Evolutionary conservation across 768 basidiomycete genomes (phyloP), one percentile per base, ranked within the genome.

Genomic region (Candolleomyces eurysporus): DNA sequence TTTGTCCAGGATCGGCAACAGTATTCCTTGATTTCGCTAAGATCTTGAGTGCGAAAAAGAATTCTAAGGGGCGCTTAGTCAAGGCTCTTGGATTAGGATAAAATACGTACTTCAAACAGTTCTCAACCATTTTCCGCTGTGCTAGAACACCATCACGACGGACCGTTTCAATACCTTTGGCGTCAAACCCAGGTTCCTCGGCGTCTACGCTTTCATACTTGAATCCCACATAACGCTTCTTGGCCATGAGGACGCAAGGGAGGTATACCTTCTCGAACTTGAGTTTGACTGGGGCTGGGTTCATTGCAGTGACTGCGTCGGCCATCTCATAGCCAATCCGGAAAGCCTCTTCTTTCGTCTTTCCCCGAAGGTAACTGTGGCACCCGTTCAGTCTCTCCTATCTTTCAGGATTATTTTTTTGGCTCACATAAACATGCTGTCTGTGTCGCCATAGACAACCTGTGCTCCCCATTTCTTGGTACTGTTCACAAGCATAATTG

Each of bases 261-360:
- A 95, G 81, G 71, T 98, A 98, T 4, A 98, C 94, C 94, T 99
- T 99, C 73, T 99, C 97, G 66, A 99, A 98, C 74, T 98, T 98
- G 61, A 99, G 83, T 74, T 96, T 98, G 66, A 99, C 78, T 0
- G 96, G 97, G 4, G 86, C 80, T 0, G 96, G 97, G 67, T 98
- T 98, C 73, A 86, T 75, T 2, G 85, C 80, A 2, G 97, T 98
- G 61, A 99, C 84, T 0, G 83, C 81, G 50, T 96, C 90, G 7
- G 96, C 89, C 48, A 99, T 98, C 64, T 98, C 94, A 62, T 96
- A 78, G 2, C 96, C 96, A 59, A 98, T 92, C 43, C 84, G 78
- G 73, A 98, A 98, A 0, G 97, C 97, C 69, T 98, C 90, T 36
- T 95, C 94, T 69, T 91, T 96, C 5, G 94, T 92, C 72, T 86